These are phyloP conservation scores for Chaetomium fimeti DNA, from an alignment of 495 filamentous ascomycete genomes.

Conservation along the genomic window DNA sequence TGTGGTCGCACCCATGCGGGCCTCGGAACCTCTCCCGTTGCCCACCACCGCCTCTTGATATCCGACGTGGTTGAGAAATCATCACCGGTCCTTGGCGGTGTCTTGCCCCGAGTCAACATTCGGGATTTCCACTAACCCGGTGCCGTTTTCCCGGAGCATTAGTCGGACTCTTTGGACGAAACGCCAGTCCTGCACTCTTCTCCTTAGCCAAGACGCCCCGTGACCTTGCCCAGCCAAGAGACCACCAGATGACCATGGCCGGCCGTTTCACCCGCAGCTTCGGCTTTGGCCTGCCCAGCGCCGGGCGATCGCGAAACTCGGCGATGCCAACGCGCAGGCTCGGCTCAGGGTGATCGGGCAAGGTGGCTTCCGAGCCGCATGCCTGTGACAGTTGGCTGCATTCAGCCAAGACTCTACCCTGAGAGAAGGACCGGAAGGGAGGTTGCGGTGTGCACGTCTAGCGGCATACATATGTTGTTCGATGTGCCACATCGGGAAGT, in stretches of 20 bases:
- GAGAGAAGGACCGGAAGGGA: background rate
- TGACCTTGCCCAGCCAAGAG: background rate
- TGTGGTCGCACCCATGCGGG: slow-evolving; percentile 15
- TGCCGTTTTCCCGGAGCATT: background rate
- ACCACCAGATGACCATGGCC: slow-evolving; percentile 18
- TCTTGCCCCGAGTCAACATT: background rate
- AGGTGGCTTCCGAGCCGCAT: background rate
- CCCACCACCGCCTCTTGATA: slow-evolving; percentile 5
- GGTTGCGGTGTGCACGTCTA: slow-evolving; percentile 12
- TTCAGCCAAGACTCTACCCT: background rate
- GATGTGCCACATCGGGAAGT: background rate
- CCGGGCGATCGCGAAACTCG: background rate
- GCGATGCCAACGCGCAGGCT: background rate
- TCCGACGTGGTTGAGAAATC: slow-evolving; percentile 18
- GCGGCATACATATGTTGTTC: background rate
- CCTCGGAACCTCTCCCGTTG: slow-evolving; percentile 19
- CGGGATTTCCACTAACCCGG: background rate
- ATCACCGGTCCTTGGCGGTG: slow-evolving; percentile 9
- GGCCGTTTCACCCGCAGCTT: slow-evolving; percentile 26
- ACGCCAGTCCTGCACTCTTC: background rate
- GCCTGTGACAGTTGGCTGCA: background rate
- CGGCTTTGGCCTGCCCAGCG: slow-evolving; percentile 4
- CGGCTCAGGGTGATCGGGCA: background rate
- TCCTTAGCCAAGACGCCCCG: background rate
- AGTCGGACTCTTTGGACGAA: background rate